Percentiles rank a stretch among this genome's conserved stretches.
phyloP scores from a whole-genome alignment of 2,329 filamentous ascomycete species.

The Colletotrichum orchidophilum region DNA sequence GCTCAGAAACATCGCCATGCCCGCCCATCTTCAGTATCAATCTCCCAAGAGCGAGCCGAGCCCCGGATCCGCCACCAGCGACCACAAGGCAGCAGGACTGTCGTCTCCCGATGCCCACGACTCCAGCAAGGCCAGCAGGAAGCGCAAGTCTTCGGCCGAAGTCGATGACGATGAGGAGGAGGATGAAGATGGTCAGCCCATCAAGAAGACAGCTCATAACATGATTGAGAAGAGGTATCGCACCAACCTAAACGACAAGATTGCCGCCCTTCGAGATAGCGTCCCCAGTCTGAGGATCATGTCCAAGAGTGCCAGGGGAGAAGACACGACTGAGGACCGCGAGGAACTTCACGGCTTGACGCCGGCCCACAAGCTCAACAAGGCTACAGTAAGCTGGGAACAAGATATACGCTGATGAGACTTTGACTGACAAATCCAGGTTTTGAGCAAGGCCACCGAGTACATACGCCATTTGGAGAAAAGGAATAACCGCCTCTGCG shows the following conservation, averaged over 20 bases:
- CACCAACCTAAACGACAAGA: slow-evolving; percentile 97
- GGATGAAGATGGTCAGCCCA: slow-evolving; percentile 62
- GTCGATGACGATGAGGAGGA: slow-evolving; percentile 66
- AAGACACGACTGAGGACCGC: slow-evolving; percentile 76
- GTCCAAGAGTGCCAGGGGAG: slow-evolving; percentile 75
- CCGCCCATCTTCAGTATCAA: slow-evolving; percentile 67
- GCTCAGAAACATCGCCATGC: slow-evolving; percentile 72
- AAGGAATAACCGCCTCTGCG: slow-evolving; percentile 81
- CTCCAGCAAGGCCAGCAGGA: slow-evolving; percentile 63
- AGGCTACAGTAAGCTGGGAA: slow-evolving; percentile 75
- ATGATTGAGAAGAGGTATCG: slow-evolving; percentile 98
- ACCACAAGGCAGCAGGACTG: slow-evolving; percentile 54
- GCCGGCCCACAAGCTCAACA: slow-evolving; percentile 94
- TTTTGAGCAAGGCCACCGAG: slow-evolving; percentile 93
- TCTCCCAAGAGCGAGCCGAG: slow-evolving; percentile 67
- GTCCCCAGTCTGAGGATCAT: slow-evolving; percentile 90
- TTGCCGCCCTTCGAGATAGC: slow-evolving; percentile 88
- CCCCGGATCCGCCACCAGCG: slow-evolving; percentile 62
- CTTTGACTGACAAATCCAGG: slow-evolving; percentile 47
- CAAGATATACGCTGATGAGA: neutral
- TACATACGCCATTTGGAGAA: slow-evolving; percentile 96
- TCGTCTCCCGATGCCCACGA: slow-evolving; percentile 67
- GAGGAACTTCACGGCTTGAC: slow-evolving; percentile 85
- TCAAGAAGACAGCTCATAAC: slow-evolving; percentile 96
- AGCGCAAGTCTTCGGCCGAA: slow-evolving; percentile 76